Base-by-base conservation (phyloP, 2,329 filamentous ascomycete genomes). In the Arthrobotrys megalospora region DNA sequence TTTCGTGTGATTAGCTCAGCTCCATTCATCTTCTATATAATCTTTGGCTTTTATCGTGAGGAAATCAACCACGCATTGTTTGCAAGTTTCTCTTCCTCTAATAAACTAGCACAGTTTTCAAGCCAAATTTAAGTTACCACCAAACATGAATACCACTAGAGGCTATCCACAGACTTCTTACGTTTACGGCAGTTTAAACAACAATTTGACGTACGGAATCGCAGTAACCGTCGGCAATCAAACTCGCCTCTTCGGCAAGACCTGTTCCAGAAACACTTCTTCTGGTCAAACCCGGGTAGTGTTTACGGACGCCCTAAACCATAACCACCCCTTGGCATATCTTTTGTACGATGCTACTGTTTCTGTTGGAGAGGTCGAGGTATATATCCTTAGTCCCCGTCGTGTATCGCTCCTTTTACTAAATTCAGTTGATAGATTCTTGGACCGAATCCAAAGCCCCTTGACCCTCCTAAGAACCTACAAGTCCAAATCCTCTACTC, bases 391-490 rank as follows among this genome's bases (percentile, higher is more conserved):
- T n/a, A n/a, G n/a, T n/a, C n/a, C n/a, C n/a, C n/a, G n/a, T n/a
- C n/a, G n/a, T n/a, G n/a, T n/a, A n/a, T n/a, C n/a, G n/a, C n/a
- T n/a, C n/a, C n/a, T n/a, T 48, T 24, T n/a, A 28, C 24, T 28
- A 6, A 14, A 45, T 48, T 24, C 24, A 48, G n/a, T 48, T 45
- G n/a, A 45, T 45, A 45, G 41, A 45, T 45, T n/a, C 41, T 45
- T 28, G 47, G 21, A 6, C 11, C 11, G 6, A 8, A 2, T 1
- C 6, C 11, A 5, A 50, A 2, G 5, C 24, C 5, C 24, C 5
- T 5, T 28, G 2, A 24, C 14, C 47, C 5, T 14, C 6, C 21
- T 0, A 50, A 1, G 6, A 50, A 50, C 19, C 21, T 14, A 6
- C 21, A 8, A 1, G 47, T 14, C 10, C 47, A 21, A 28, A 14